These are phyloP conservation scores for Russula emetica DNA, from an alignment of 768 basidiomycete genomes.

Conservation along the genomic window DNA sequence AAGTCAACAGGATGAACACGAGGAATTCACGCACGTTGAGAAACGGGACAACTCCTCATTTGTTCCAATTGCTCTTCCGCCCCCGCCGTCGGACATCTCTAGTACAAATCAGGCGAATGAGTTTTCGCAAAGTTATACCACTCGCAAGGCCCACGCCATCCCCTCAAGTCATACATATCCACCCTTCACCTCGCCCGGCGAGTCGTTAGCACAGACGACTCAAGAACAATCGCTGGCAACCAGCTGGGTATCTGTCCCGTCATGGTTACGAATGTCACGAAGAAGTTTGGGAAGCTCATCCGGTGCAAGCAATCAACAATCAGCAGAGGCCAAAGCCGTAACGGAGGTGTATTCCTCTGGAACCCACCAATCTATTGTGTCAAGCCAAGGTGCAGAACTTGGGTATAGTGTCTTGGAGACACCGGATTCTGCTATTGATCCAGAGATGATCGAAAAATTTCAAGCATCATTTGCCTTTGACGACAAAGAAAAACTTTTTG, in stretches of 20 bases:
- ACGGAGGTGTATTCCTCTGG: conserved; percentile 38
- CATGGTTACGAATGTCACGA: conserved; percentile 26
- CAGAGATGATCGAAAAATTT: conserved; percentile 70
- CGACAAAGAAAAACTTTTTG: conserved; percentile 80
- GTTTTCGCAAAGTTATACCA: conserved; percentile 1
- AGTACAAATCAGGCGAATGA: conserved; percentile 3
- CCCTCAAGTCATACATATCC: conserved; percentile 26
- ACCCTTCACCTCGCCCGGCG: conserved; percentile 17
- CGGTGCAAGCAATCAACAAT: neutral
- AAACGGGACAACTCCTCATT: conserved; percentile 51
- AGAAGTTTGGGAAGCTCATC: conserved; percentile 3
- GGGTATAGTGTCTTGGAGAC: conserved; percentile 74
- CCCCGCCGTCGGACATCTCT: neutral
- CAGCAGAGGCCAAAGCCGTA: conserved; percentile 21
- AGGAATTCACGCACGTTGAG: conserved; percentile 71
- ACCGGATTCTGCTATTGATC: conserved; percentile 57
- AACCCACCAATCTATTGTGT: conserved; percentile 28
- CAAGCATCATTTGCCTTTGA: conserved; percentile 78
- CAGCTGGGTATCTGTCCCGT: conserved; percentile 28
- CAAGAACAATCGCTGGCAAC: conserved; percentile 23
- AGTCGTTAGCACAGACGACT: neutral
- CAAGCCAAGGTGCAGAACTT: conserved; percentile 35
- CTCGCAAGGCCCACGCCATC: conserved; percentile 6
- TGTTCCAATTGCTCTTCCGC: conserved; percentile 34
- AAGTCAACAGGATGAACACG: conserved; percentile 40